Conservation (phyloP, 441 rosid species). For the Raphanus hybrid region DNA sequence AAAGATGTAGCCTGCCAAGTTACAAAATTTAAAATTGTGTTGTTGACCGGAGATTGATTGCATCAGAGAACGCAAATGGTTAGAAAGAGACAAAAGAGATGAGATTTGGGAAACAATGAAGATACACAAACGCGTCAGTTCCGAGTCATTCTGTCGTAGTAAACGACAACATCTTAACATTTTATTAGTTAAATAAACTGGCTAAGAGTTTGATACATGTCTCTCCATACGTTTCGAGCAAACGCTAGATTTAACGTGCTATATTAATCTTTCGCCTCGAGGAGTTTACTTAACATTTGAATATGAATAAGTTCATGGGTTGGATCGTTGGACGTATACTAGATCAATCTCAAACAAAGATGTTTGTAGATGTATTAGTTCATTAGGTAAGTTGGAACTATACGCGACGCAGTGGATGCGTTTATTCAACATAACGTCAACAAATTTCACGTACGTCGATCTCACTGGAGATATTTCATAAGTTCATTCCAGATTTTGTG, state of each 20-base stretch:
- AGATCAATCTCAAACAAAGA: background rate
- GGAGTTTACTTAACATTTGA: background rate
- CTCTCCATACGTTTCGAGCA: background rate
- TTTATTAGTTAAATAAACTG: background rate
- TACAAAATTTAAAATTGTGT: background rate
- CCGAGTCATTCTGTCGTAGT: conserved; percentile 30
- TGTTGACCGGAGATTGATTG: conserved; percentile 7
- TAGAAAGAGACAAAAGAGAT: conserved; percentile 20
- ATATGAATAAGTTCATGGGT: background rate
- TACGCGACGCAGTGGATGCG: background rate
- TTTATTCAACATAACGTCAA: background rate
- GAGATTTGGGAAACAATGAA: conserved; percentile 15
- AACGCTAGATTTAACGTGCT: background rate
- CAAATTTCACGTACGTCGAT: background rate
- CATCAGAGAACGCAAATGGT: conserved; percentile 22
- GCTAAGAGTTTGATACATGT: background rate
- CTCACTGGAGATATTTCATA: background rate
- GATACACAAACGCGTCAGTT: conserved; percentile 29
- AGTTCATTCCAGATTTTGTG: background rate
- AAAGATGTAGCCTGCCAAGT: background rate
- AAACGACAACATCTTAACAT: conserved; percentile 12
- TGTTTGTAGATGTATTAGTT: background rate
- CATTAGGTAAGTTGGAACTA: background rate
- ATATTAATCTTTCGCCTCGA: background rate
- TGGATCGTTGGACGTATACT: background rate